A percentile compares a stretch with the other conserved stretches of the same genome.
Evolutionary conservation across 148 eudicot species (phyloP).

Genomic region (Vaccinium darrowii): DNA sequence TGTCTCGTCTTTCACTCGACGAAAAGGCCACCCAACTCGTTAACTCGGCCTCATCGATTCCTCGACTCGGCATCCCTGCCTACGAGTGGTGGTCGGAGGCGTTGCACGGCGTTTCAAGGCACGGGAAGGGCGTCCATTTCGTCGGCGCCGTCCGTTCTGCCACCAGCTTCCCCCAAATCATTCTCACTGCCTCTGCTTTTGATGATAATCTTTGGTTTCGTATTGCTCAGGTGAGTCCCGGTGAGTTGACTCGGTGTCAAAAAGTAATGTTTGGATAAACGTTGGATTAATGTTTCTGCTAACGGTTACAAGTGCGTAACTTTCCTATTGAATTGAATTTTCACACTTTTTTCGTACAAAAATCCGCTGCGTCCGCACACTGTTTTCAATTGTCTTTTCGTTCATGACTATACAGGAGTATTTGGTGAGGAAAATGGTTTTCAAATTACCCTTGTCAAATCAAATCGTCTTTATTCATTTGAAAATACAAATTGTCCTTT

Average conservation of each 20-base stretch:
- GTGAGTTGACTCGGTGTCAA: background rate
- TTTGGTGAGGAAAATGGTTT: too few species aligned
- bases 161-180: constrained; percentile 85
- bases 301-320: too few species aligned
- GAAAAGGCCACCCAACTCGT: constrained; percentile 64
- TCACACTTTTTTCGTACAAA: too few species aligned
- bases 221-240: constrained; percentile 64
- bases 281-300: too few species aligned
- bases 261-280: background rate
- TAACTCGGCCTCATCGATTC: constrained; percentile 47
- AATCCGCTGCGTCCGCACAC: too few species aligned
- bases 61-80: constrained; percentile 63
- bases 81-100: constrained; percentile 97
- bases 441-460: too few species aligned
- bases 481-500: too few species aligned
- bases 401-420: too few species aligned
- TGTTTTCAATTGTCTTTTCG: too few species aligned
- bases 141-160: constrained; percentile 41
- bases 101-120: constrained; percentile 62
- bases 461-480: too few species aligned
- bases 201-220: constrained; percentile 84
- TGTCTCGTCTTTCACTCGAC: constrained; percentile 49
- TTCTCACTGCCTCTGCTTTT: constrained; percentile 77
- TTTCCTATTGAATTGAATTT: too few species aligned
- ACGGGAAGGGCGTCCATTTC: constrained; percentile 47